Evolutionary conservation across 225 moss, liverwort and hornwort genomes (phyloP).

Genomic region (Pseudisothecium myosuroides): DNA sequence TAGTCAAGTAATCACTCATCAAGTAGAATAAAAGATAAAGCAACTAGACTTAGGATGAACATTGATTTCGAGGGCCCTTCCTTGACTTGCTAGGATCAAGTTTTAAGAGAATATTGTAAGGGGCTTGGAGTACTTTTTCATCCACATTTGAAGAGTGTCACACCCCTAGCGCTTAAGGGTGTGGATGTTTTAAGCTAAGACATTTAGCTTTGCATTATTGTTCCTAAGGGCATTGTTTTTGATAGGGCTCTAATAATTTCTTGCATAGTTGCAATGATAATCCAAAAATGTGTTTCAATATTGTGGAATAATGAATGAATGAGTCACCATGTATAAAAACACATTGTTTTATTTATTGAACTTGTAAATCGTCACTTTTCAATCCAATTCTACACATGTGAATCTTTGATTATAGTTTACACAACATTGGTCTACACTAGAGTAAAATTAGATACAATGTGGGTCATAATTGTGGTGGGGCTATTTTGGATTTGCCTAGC

Average conservation of each 20-base stretch:
- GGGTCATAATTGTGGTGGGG: background rate
- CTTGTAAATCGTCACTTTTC: background rate
- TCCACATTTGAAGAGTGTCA: no score
- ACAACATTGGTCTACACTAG: background rate
- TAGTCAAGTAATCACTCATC: no score
- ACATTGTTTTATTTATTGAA: background rate
- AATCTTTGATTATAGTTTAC: background rate
- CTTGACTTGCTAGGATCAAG: no score
- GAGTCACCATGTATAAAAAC: rapidly evolving
- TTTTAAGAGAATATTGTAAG: no score
- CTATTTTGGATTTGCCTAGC: background rate
- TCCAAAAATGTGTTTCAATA: background rate
- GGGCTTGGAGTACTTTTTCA: no score
- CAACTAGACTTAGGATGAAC: no score
- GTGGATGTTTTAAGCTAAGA: no score
- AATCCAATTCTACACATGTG: background rate
- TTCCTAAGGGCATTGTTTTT: background rate
- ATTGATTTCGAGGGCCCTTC: no score
- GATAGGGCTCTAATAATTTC: background rate
- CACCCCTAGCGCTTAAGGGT: no score
- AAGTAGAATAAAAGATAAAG: no score
- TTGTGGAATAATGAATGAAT: background rate
- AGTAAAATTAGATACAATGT: background rate
- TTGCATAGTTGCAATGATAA: background rate
- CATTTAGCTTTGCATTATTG: background rate